A percentile compares a stretch with the other conserved stretches of the same genome.
Conservation (phyloP, 1,284 basidiomycete genomes). For the Fomitopsis palustris region DNA sequence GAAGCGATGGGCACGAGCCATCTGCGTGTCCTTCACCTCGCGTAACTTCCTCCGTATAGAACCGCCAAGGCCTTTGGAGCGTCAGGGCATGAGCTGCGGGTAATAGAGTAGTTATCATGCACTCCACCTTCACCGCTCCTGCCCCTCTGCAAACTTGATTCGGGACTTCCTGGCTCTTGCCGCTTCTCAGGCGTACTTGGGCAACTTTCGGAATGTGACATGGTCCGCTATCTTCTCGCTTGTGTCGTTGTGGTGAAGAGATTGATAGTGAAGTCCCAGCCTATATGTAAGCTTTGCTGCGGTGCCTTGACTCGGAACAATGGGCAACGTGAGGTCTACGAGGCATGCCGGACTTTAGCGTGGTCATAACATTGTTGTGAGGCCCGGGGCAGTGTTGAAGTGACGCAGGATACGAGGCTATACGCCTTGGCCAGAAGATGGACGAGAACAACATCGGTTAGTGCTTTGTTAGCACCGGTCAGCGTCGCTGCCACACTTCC, state of each 20-base stretch:
- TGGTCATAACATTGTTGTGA: not conserved
- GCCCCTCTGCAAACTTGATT: not conserved
- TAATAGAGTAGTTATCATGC: not conserved
- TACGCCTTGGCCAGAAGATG: not conserved
- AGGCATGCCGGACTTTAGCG: not conserved
- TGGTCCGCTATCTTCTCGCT: not conserved
- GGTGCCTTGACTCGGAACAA: not conserved
- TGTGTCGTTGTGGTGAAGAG: not conserved
- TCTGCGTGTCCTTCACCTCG: constrained; percentile 23
- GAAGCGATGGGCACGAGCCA: constrained; percentile 22
- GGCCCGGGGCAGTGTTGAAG: not conserved
- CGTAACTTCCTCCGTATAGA: constrained; percentile 25
- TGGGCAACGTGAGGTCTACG: not conserved
- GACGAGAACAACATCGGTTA: too few species aligned
- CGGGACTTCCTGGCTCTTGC: not conserved
- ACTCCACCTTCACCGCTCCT: not conserved
- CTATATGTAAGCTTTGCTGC: not conserved
- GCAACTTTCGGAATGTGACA: not conserved
- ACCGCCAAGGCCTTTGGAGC: constrained; percentile 16
- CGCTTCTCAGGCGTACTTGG: not conserved
- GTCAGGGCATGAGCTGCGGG: not conserved
- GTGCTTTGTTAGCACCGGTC: too few species aligned
- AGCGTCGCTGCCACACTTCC: too few species aligned
- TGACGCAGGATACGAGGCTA: not conserved
- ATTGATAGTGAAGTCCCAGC: too few species aligned